Base-by-base conservation (phyloP, 345 rosid genomes). In the Dipteronia sinensis region DNA sequence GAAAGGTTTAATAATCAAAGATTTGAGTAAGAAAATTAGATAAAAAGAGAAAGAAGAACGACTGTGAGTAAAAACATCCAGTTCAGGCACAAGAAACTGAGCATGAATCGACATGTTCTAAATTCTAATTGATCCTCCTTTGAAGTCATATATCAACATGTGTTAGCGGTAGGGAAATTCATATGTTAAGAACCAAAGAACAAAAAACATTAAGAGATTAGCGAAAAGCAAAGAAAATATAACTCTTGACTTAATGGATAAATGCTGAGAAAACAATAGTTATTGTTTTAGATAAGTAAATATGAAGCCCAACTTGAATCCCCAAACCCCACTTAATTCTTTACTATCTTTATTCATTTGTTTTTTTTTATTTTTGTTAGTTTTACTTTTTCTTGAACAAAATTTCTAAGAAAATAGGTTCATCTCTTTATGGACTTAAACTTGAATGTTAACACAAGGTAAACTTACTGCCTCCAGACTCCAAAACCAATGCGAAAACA, bases 381-480 rank as follows among this genome's bases (percentile, higher is more conserved):
- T n/a, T 40, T 65, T 8, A 49, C 34, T 22, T 53, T 78, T 56
- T 34, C 59, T 65, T 1, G 27, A 17, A 27, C n/a, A 2, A n/a
- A n/a, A 42, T 42, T 64, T 73, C 61, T 72, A 34, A 0, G 9
- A 29, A 42, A 3, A 11, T 7, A 65, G 66, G n/a, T 15, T 63
- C 63, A 34, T 34, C 34, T 7, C 47, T 13, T 61, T 64, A 66
- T 10, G 16, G 55, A 53, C n/a, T 67, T 16, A 46, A 19, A 56
- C 67, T 53, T 27, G 56, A 73, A 42, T 40, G 15, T 58, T 38
- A 49, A 17, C 62, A 66, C 76, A 31, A 53, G 6, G 67, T 31
- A n/a, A 9, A 87, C 99, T 92, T 88, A 96, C 98, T 84, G 86
- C 99, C 99, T 73, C 98, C 98, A 79, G 98, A 94, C 83, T 94